Conservation (phyloP, 331 rosid species). For the Acacia concinna region DNA sequence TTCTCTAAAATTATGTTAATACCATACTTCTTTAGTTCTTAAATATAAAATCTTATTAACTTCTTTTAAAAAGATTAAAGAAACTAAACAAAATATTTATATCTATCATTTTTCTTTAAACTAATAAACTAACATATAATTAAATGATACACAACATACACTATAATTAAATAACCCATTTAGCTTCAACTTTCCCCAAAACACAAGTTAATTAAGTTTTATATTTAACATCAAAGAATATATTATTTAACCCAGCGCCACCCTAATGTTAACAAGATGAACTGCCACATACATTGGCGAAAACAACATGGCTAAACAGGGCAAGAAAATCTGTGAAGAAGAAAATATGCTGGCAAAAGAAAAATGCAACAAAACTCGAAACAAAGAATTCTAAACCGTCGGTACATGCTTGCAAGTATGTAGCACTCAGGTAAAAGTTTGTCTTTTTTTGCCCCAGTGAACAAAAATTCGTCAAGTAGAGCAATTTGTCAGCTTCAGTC, state of each 20-base stretch:
- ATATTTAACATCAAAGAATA: too few species aligned
- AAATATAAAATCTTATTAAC: too few species aligned
- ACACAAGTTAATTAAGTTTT: too few species aligned
- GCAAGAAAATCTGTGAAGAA: neutral
- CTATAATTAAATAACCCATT: too few species aligned
- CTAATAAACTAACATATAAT: too few species aligned
- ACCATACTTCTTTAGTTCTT: too few species aligned
- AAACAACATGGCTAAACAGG: neutral
- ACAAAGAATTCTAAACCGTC: neutral
- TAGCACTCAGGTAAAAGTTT: conserved; percentile 18
- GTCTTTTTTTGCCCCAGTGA: conserved; percentile 25
- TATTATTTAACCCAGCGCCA: neutral
- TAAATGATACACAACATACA: too few species aligned
- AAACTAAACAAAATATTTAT: too few species aligned
- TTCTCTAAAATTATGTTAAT: neutral
- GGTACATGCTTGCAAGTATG: neutral
- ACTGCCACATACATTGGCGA: neutral
- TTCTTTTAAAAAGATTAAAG: too few species aligned
- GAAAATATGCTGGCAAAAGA: neutral
- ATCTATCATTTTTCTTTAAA: too few species aligned
- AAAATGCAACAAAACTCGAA: conserved; percentile 6
- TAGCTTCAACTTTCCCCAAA: too few species aligned
- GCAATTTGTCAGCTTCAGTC: neutral
- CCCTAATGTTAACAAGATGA: neutral
- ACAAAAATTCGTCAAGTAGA: neutral